phyloP scores from a whole-genome alignment of 1,284 basidiomycete genomes.

The Microbotryum violaceum region DNA sequence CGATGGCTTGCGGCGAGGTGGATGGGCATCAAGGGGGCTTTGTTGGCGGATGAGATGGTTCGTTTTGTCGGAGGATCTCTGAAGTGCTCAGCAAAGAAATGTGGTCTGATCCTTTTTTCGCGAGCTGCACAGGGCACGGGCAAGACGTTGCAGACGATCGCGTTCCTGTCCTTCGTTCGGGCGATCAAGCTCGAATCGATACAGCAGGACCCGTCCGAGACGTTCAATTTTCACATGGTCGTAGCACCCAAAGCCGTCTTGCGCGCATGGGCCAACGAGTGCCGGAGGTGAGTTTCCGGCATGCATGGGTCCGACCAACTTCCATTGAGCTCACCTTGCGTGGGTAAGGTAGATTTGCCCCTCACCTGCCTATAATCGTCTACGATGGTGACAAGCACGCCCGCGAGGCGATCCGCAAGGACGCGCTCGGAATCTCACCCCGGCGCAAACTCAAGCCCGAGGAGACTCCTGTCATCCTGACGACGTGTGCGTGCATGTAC shows the following conservation, averaged over 20 bases:
- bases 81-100: not conserved
- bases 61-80: not conserved
- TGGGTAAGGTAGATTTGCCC: slow-evolving; percentile 34
- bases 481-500: not conserved
- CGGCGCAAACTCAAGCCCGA: not conserved
- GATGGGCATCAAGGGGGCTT: too few species aligned
- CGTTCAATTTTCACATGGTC: slow-evolving; percentile 69
- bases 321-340: not conserved
- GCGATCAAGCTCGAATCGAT: slow-evolving; percentile 1
- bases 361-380: slow-evolving; percentile 37
- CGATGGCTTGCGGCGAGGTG: slow-evolving; percentile 55
- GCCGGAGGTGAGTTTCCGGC: slow-evolving; percentile 6
- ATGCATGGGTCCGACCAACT: not conserved
- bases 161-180: slow-evolving; percentile 71
- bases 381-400: slow-evolving; percentile 37
- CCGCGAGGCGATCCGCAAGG: slow-evolving; percentile 22
- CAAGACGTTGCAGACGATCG: slow-evolving; percentile 94
- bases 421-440: slow-evolving; percentile 1
- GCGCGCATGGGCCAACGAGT: slow-evolving; percentile 26
- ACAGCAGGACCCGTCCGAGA: slow-evolving; percentile 48
- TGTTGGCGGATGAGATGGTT: not conserved
- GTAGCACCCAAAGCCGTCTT: slow-evolving; percentile 44
- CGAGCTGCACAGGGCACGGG: slow-evolving; percentile 20
- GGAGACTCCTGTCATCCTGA: slow-evolving; percentile 1
- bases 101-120: not conserved